Base-by-base conservation (phyloP, 495 filamentous ascomycete species). In the Aspergillus haitiensis region DNA sequence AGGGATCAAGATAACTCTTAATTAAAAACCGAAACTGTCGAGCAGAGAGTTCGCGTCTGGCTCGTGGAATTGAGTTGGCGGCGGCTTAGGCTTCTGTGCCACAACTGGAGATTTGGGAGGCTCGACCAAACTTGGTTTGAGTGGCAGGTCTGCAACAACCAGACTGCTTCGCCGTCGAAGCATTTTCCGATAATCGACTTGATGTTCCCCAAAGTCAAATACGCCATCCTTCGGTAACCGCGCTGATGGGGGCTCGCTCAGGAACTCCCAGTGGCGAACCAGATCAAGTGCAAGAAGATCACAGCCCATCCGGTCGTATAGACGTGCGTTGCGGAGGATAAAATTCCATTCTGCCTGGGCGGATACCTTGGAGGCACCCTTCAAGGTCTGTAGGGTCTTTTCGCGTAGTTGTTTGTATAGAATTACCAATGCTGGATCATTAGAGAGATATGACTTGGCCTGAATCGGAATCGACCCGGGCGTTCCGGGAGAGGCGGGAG, bases 291-390 rank as follows among this genome's bases (percentile, higher is more conserved):
- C 94, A 2, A 97, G 83, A n/a, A 97, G 66, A 69, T 96, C 93
- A 65, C 94, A 96, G 11, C 94, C 94, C 95, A 98, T 98, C 0
- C 95, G 85, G 69, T 91, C 87, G 65, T 98, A 96, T 5, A 97
- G 78, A 34, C 89, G 79, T 9, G 93, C 93, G 51, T 89, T 97
- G 64, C 95, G 90, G 31, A 96, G 71, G 5, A 98, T 85, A 64
- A 98, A 97, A 32, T 87, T 86, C 88, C 90, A 97, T 73, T 98
- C 94, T 2, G 84, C 86, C 45, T 79, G 79, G 0, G 89, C 87
- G 5, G 87, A 86, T n/a, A 97, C 82, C 70, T 90, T 91, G 2
- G 86, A 87, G 15, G 90, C 90, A 0, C 92, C 92, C 47, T 88
- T 86, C 11, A 96, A 82, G 2, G 92, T 96, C 70, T 93, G 91